These are phyloP conservation scores for Microbotryum lychnidis-dioicae DNA, from an alignment of 1,284 basidiomycete genomes.

Conservation along the genomic window DNA sequence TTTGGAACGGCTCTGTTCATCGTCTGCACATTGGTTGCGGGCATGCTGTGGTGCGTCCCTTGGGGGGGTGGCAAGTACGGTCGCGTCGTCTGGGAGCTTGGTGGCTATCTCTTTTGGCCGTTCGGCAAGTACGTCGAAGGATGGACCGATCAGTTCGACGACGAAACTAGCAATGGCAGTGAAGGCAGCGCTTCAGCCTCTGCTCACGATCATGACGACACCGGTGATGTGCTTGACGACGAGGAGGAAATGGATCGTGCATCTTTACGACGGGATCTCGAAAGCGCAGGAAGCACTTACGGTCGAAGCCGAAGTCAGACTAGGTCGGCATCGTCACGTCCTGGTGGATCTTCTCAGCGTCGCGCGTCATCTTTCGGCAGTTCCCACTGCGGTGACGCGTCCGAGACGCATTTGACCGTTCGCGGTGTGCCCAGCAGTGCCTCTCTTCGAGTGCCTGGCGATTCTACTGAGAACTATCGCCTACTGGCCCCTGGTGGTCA, in stretches of 20 bases:
- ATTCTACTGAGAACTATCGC: too few relatives aligned
- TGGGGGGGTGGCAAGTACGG: constrained; percentile 75
- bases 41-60: constrained; percentile 61
- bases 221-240: constrained; percentile 19
- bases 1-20: constrained; percentile 90
- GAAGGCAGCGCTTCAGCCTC: not conserved
- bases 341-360: too few relatives aligned
- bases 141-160: constrained; percentile 46
- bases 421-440: too few relatives aligned
- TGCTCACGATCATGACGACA: constrained; percentile 29
- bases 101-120: constrained; percentile 95
- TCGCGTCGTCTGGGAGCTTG: constrained; percentile 79
- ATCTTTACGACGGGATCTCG: too few relatives aligned
- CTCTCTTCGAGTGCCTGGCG: too few relatives aligned
- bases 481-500: too few relatives aligned
- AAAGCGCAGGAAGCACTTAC: too few relatives aligned
- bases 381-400: too few relatives aligned
- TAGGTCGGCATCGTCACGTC: too few relatives aligned
- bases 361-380: too few relatives aligned
- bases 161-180: constrained; percentile 15
- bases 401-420: too few relatives aligned
- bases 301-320: too few relatives aligned
- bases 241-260: constrained; percentile 15
- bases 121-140: constrained; percentile 99
- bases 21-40: constrained; percentile 59